Evolutionary conservation across 192 early-diverging fungal genomes (phyloP), one percentile per base, ranked within the genome.

Genomic region (Rhizophagus prolifer): DNA sequence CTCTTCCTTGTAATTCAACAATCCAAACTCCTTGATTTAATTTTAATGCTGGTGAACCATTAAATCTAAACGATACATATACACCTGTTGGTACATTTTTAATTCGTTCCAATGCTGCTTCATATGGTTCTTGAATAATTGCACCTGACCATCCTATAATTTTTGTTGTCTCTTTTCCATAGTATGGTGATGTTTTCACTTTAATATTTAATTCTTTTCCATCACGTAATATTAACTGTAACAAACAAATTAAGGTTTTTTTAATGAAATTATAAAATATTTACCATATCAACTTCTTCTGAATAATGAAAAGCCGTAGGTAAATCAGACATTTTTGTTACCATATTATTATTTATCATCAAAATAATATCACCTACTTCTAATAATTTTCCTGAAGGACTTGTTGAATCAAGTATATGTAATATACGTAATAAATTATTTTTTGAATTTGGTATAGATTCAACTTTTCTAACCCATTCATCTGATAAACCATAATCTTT

Each of bases 111-210:
- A 90, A 79, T n/a, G 91, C 85, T 7, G 92, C 88, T 75, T 89
- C 89, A 81, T 92, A 87, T 41, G 92, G 89, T 46, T 82, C 85
- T 77, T 95, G 92, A 66, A 95, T 87, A n/a, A 91, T 74, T 1
- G 92, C 94, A 21, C 96, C 96, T 36, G 92, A 90, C 96, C 96
- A 97, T 25, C 89, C 84, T 44, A 97, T 81, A 0, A 95, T 85
- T 30, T 90, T 88, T 12, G 84, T 87, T 4, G 89, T 92, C 30
- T 86, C 90, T 60, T 85, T 84, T 9, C 85, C 85, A 50, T 83
- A 79, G 64, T 85, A 80, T 2, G 85, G 79, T 5, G 86, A 86
- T 1, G 92, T 93, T n/a, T 90, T 88, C 1, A 96, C 91, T 4
- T 70, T 74, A 26, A 98, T 63, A 0, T 79, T 78, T 30, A 93